These are phyloP conservation scores for Quercus suber DNA, from an alignment of 306 rosid genomes.

Conservation along the genomic window DNA sequence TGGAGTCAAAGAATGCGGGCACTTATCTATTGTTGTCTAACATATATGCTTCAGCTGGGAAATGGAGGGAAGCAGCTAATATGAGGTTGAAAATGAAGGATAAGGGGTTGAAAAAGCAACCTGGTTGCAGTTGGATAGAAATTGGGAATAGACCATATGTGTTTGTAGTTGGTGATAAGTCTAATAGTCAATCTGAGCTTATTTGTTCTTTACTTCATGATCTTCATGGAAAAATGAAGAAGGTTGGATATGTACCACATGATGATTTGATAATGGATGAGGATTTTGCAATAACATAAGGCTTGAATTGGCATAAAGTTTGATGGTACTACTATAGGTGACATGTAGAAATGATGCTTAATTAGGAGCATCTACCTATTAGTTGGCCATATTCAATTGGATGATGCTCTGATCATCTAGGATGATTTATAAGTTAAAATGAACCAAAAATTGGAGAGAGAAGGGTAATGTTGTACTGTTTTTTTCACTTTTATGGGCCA, in stretches of 20 bases:
- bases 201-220: slow-evolving; percentile 29
- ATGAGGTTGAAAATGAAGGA: slow-evolving; percentile 49
- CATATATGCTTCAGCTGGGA: slow-evolving; percentile 44
- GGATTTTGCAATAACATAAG: background rate
- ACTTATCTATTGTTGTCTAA: slow-evolving; percentile 37
- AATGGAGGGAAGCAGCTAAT: slow-evolving; percentile 52
- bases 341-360: background rate
- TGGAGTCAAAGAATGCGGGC: slow-evolving; percentile 36
- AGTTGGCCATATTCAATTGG: background rate
- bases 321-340: background rate
- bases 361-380: background rate
- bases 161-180: slow-evolving; percentile 40
- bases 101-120: slow-evolving; percentile 50
- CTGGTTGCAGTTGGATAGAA: slow-evolving; percentile 57
- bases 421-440: background rate
- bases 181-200: slow-evolving; percentile 24
- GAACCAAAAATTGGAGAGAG: background rate
- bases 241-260: slow-evolving; percentile 13
- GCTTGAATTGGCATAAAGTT: background rate
- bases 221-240: slow-evolving; percentile 43
- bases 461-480: background rate
- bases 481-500: background rate
- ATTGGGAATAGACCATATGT: slow-evolving; percentile 41
- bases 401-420: background rate
- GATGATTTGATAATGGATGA: slow-evolving; percentile 18